Evolutionary conservation across 2,329 filamentous ascomycete genomes (phyloP).

Genomic region (Epichloe brachyelytri): DNA sequence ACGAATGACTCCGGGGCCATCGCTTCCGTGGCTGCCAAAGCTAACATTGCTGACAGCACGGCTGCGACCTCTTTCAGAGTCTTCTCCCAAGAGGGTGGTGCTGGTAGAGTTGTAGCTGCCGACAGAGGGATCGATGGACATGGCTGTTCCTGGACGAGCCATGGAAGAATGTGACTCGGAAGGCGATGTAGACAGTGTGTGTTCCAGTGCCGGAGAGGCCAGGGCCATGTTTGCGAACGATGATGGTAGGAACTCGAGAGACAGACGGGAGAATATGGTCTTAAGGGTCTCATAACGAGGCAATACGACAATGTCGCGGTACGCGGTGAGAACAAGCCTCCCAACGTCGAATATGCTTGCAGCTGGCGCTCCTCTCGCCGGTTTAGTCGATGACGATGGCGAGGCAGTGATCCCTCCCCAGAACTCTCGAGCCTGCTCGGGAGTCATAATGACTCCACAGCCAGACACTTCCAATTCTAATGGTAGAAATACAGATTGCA

Average conservation of each 20-base stretch:
- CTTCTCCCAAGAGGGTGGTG: constrained; percentile 64
- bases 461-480: constrained; percentile 90
- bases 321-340: constrained; percentile 76
- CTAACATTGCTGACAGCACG: constrained; percentile 81
- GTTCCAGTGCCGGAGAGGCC: constrained; percentile 38
- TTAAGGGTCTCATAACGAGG: constrained; percentile 82
- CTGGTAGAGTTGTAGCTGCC: constrained; percentile 69
- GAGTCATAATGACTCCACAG: constrained; percentile 62
- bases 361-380: constrained; percentile 32
- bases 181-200: constrained; percentile 38
- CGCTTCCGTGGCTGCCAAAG: constrained; percentile 40
- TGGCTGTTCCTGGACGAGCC: constrained; percentile 57
- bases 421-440: constrained; percentile 74
- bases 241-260: constrained; percentile 60
- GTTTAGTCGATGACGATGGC: constrained; percentile 20
- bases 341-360: constrained; percentile 62
- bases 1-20: constrained; percentile 26
- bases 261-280: constrained; percentile 78
- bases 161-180: constrained; percentile 32
- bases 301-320: constrained; percentile 78
- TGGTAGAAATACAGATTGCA: constrained; percentile 89
- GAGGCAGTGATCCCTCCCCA: constrained; percentile 59
- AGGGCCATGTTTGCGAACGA: constrained; percentile 38
- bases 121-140: constrained; percentile 60
- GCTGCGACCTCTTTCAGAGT: constrained; percentile 47